Base-by-base conservation (phyloP, 257 asterid genomes). In the Fraxinus anomala region DNA sequence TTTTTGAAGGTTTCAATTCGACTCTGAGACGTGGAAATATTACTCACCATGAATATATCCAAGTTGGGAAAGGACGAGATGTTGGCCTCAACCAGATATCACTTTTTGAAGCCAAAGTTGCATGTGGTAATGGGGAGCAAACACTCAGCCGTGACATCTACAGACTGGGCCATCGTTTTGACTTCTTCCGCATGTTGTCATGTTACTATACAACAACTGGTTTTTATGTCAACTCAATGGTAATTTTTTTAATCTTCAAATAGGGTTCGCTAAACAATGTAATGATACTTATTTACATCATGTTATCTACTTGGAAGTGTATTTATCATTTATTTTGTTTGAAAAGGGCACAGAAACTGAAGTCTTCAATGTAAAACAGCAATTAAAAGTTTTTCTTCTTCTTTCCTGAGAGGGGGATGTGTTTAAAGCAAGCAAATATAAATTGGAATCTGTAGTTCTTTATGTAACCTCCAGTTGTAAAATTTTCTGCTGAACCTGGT, bases 41-140 rank as follows among this genome's bases (percentile, higher is more conserved):
- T 73, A 94, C 98, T 68, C 98, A 94, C 83, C 98, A 94, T 68
- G 98, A 94, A 82, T 94, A 94, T 77, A 92, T 94, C 79, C 98
- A 94, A 86, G 97, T 92, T 69, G 98, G 98, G 73, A 94, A 94
- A 85, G 98, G 98, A 30, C 84, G 98, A 80, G 98, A 94, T 88
- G 98, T 94, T 82, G 98, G 98, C 73, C 94, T 94, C 76, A 94
- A 94, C 86, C 98, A 94, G 82, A 94, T 94, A 80, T 92, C 98
- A 69, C 96, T 94, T 73, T 94, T 94, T 83, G 98, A 94, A 85
- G 98, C 98, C 73, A 94, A 94, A 88, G 98, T 94, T 78, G 96
- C 98, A 12, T 94, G 98, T 81, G 98, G 98, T 75, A 94, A 94
- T 76, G 98, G 97, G 80, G 98, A 94, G 86, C 98, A 94, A 91